A percentile compares a stretch with the other conserved stretches of the same genome.
phyloP scores from a whole-genome alignment of 2,329 filamentous ascomycete genomes.

The Xylariaceae sp. region DNA sequence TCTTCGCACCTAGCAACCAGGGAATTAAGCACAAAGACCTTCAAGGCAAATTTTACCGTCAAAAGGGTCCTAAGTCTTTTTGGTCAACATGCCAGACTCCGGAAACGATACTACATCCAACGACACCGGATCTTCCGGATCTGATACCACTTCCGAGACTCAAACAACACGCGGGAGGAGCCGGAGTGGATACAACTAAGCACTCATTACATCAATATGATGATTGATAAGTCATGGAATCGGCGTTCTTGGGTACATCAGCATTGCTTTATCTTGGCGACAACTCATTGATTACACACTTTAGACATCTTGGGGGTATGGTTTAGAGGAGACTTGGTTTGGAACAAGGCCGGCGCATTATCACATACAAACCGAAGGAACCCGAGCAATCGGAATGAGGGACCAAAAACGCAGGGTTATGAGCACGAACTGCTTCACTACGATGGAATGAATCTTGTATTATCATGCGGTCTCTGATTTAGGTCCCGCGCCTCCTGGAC shows the following conservation, averaged over 20 bases:
- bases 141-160: conserved; percentile 23
- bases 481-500: not conserved
- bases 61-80: not conserved
- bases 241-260: conserved; percentile 22
- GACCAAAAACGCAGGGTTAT: not conserved
- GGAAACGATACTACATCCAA: conserved; percentile 36
- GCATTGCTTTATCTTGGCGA: conserved; percentile 4
- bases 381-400: not conserved
- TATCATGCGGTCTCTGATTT: conserved; percentile 4
- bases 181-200: conserved; percentile 41
- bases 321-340: conserved; percentile 19
- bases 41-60: not conserved
- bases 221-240: conserved; percentile 9
- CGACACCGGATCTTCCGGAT: conserved; percentile 32
- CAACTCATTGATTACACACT: not conserved
- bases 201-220: not conserved
- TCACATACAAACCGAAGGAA: conserved; percentile 8
- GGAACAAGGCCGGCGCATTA: conserved; percentile 10
- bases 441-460: conserved; percentile 5
- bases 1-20: not conserved
- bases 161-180: conserved; percentile 36
- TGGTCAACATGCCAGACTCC: conserved; percentile 39
- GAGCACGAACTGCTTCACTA: conserved; percentile 5
- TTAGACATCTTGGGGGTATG: conserved; percentile 16
- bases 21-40: not conserved